Evolutionary conservation across 495 filamentous ascomycete genomes (phyloP).

Genomic region (Aspergillus biplanus): DNA sequence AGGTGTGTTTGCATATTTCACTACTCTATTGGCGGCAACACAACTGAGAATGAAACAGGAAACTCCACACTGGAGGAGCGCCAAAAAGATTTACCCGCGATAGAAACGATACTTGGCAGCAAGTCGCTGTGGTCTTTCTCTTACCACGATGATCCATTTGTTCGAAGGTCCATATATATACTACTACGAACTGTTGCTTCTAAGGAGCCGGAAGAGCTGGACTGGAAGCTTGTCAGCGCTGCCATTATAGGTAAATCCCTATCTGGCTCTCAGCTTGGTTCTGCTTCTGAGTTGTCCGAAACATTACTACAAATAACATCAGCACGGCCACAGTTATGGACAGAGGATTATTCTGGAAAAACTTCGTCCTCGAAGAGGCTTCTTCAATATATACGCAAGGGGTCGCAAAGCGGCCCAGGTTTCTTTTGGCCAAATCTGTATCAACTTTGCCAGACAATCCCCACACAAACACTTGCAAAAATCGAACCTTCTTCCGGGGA

Average conservation of each 20-base stretch:
- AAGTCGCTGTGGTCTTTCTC: conserved; percentile 78
- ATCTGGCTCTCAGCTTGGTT: conserved; percentile 68
- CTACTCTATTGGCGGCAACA: neutral
- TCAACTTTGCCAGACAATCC: conserved; percentile 62
- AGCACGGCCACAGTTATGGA: conserved; percentile 73
- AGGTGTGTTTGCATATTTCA: conserved; percentile 34
- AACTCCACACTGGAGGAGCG: conserved; percentile 53
- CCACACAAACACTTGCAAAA: conserved; percentile 53
- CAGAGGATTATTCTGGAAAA: conserved; percentile 65
- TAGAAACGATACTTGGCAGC: conserved; percentile 63
- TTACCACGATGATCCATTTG: conserved; percentile 65
- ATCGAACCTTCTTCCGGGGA: conserved; percentile 38
- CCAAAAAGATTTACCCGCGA: conserved; percentile 47
- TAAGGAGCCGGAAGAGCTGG: conserved; percentile 60
- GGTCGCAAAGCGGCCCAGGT: conserved; percentile 71
- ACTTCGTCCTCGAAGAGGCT: conserved; percentile 66
- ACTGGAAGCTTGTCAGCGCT: conserved; percentile 65
- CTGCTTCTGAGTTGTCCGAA: conserved; percentile 68
- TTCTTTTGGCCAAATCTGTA: conserved; percentile 73
- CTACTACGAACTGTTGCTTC: conserved; percentile 65
- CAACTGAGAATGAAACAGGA: conserved; percentile 32
- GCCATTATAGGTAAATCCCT: conserved; percentile 71
- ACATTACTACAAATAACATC: conserved; percentile 64
- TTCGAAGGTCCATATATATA: conserved; percentile 70
- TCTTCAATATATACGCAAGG: conserved; percentile 74